These are phyloP conservation scores for Gonium pectorale DNA, from an alignment of 139 green algal genomes.

Conservation along the genomic window DNA sequence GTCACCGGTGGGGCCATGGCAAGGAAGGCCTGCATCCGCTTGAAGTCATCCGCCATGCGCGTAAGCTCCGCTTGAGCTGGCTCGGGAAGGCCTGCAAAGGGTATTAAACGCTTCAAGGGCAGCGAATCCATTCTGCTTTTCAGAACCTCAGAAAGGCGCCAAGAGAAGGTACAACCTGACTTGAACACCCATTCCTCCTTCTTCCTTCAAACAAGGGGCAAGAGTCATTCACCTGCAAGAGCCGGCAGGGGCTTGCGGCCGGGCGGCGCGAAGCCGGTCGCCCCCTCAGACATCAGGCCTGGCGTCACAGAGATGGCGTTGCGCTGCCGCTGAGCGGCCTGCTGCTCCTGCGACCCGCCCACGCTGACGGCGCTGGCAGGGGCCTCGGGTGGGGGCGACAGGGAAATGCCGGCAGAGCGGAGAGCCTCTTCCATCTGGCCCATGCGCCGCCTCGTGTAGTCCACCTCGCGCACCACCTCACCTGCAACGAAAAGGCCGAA, in stretches of 20 bases:
- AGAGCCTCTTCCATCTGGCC: slow-evolving; percentile 4
- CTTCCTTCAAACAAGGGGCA: too few relatives aligned
- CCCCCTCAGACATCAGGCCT: not conserved
- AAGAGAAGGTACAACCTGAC: too few relatives aligned
- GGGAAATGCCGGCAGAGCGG: not conserved
- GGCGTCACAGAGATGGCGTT: not conserved
- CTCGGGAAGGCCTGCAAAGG: slow-evolving; percentile 18
- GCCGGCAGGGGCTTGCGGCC: not conserved
- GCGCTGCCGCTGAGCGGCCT: not conserved
- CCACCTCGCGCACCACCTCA: slow-evolving; percentile 6
- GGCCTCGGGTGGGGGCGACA: not conserved
- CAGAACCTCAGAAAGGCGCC: too few relatives aligned
- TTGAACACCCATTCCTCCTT: too few relatives aligned
- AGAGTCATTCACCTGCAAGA: slow-evolving; percentile 8
- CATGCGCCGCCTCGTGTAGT: slow-evolving; percentile 1
- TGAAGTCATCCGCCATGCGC: slow-evolving; percentile 11
- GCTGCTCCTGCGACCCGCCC: not conserved
- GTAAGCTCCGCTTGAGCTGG: not conserved
- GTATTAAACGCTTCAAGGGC: too few relatives aligned
- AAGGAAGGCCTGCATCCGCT: slow-evolving; percentile 22
- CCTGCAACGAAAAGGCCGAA: too few relatives aligned
- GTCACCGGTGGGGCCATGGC: not conserved
- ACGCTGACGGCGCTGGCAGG: not conserved
- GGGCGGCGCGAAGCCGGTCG: not conserved
- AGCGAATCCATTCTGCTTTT: too few relatives aligned